These are phyloP conservation scores for Striga hermonthica DNA, from an alignment of 305 asterid genomes.

Conservation along the genomic window DNA sequence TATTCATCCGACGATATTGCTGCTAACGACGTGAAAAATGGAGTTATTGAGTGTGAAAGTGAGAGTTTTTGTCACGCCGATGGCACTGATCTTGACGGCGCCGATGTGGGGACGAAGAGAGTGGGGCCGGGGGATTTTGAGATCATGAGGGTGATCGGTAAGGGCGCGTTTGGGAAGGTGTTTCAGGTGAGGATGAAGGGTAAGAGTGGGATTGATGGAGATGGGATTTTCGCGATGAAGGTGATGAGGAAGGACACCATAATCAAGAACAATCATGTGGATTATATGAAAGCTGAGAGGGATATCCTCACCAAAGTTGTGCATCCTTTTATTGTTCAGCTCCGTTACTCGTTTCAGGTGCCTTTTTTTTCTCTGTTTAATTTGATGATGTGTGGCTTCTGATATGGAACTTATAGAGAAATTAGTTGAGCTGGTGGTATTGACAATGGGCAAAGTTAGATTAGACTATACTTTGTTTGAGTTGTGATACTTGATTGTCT, in stretches of 20 bases:
- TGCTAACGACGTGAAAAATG: constrained; percentile 27
- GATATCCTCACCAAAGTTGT: constrained; percentile 89
- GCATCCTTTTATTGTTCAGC: constrained; percentile 87
- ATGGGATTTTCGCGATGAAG: constrained; percentile 87
- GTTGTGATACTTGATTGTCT: not conserved
- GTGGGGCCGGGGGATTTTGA: constrained; percentile 83
- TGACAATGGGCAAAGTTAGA: too few species aligned
- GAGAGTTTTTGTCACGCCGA: constrained; percentile 24
- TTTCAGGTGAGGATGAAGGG: constrained; percentile 80
- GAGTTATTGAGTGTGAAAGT: constrained; percentile 15
- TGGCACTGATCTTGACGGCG: constrained; percentile 13
- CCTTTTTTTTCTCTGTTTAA: constrained; percentile 3
- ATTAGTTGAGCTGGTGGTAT: too few species aligned
- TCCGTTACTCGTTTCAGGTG: constrained; percentile 84
- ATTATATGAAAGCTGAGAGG: constrained; percentile 89
- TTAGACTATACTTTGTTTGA: not conserved
- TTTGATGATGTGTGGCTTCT: not conserved
- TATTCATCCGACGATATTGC: constrained; percentile 45
- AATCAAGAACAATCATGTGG: constrained; percentile 89
- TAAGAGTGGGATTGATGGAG: constrained; percentile 40
- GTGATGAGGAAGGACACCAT: constrained; percentile 88
- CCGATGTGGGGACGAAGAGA: constrained; percentile 31
- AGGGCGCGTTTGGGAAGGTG: constrained; percentile 94
- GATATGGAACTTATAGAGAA: too few species aligned
- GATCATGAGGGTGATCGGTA: constrained; percentile 81